Conservation (phyloP, 352 stramenopile species). For the Pythium pyrilobum region DNA sequence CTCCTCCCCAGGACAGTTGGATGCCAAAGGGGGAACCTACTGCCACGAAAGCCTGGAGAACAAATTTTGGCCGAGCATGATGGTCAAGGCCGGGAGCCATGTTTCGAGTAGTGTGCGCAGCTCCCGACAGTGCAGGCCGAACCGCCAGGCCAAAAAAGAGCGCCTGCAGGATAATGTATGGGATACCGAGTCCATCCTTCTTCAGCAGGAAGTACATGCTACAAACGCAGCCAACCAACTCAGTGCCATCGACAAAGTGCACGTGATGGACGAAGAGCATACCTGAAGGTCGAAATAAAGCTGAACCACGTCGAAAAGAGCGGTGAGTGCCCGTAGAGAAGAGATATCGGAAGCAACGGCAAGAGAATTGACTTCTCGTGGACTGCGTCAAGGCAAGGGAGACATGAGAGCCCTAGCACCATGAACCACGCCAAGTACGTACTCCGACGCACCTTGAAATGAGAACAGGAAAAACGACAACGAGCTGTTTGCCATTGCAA, state of each 20-base stretch:
- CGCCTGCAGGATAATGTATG: conserved; percentile 61
- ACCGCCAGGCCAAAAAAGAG: conserved; percentile 47
- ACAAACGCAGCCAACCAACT: neutral
- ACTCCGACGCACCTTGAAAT: conserved; percentile 82
- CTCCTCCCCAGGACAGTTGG: no score
- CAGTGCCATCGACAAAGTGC: neutral
- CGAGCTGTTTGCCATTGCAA: conserved; percentile 80
- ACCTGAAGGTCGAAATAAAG: conserved; percentile 82
- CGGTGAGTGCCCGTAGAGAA: conserved; percentile 65
- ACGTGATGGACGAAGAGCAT: neutral
- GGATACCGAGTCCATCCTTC: conserved; percentile 71
- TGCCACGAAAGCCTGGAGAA: conserved; percentile 39
- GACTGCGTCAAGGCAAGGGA: conserved; percentile 39
- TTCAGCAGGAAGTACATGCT: conserved; percentile 86
- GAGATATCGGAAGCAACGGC: conserved; percentile 86
- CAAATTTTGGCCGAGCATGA: conserved; percentile 26
- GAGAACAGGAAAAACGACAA: conserved; percentile 95
- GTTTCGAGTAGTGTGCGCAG: conserved; percentile 5
- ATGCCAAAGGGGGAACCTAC: conserved; percentile 22
- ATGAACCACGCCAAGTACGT: neutral
- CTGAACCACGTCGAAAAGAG: conserved; percentile 75
- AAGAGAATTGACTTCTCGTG: conserved; percentile 97
- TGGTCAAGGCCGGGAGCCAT: conserved; percentile 32
- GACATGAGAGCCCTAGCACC: neutral
- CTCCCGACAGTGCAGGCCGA: conserved; percentile 3